Base-by-base conservation (phyloP, 1,139 yeast genomes). In the Debaryomyces sp. region DNA sequence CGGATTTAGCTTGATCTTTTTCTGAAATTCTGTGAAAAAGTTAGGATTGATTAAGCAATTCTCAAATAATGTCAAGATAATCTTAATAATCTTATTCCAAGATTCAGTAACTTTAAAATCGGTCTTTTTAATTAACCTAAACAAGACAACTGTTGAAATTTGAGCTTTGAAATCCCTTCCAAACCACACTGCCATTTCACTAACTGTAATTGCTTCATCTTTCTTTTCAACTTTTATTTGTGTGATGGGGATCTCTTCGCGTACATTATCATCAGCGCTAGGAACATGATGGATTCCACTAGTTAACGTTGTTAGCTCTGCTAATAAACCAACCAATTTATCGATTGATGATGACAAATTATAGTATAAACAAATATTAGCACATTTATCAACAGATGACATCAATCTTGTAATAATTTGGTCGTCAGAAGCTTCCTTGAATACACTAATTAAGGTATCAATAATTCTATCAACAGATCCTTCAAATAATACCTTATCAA, bases 101-200 rank as follows among this genome's bases (percentile, higher is more conserved):
- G 85, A 76, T 34, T 57, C 71, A 41, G 81, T 61, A 43, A 78
- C 70, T 51, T 65, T 68, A 54, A 76, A 78, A 43, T 77, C 76
- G 41, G 84, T 82, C 57, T 84, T 81, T 54, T 81, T 82, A 41
- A 90, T 72, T 36, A 94, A 80, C 56, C 96, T 77, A 71, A 94
- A 91, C 46, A 94, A 73, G 0, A 94, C 92, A 44, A 92, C 91
- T 1, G 91, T 79, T 4, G 97, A 88, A 54, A 94, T 73, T 63
- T 95, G 99, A 0, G 96, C 96, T 59, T 92, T 90, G 69, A 89
- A 89, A 61, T 91, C 96, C 44, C 87, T 78, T 6, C 99, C 99
- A 65, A 94, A 85, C 66, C 86, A 80, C 8, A 91, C 90, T 0
- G 97, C 82, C 52, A 84, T 71, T 50, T 89, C 92, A 62, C 96